Conservation (phyloP, 2,329 filamentous ascomycete genomes). For the Beauveria asiatica region DNA sequence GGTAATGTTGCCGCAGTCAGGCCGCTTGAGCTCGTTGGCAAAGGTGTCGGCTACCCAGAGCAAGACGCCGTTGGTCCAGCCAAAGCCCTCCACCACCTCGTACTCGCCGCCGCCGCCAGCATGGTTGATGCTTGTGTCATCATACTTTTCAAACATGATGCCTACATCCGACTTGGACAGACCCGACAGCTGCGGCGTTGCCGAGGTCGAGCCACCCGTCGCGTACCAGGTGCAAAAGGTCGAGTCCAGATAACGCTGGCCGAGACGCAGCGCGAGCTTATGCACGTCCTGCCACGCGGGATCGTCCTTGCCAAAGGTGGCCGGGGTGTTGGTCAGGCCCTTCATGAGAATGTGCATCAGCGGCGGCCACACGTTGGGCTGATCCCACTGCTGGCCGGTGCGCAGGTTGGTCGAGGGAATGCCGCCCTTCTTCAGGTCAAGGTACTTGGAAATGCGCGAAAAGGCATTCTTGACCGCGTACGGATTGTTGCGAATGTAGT, state of each 20-base stretch:
- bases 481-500: constrained; percentile 48
- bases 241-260: constrained; percentile 58
- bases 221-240: constrained; percentile 63
- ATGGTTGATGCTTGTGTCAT: constrained; percentile 49
- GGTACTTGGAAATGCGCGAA: constrained; percentile 41
- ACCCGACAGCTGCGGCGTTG: constrained; percentile 41
- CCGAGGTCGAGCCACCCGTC: constrained; percentile 52
- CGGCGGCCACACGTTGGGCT: constrained; percentile 63
- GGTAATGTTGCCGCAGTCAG: constrained; percentile 45
- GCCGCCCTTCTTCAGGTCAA: constrained; percentile 44
- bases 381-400: constrained; percentile 61
- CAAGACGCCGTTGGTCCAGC: constrained; percentile 61
- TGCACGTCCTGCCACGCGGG: constrained; percentile 46
- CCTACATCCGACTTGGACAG: constrained; percentile 36
- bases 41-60: constrained; percentile 60
- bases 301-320: constrained; percentile 45
- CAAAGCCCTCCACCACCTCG: constrained; percentile 60
- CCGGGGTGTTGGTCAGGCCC: constrained; percentile 50
- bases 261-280: constrained; percentile 47
- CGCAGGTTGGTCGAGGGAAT: constrained; percentile 54
- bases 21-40: constrained; percentile 42
- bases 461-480: constrained; percentile 47
- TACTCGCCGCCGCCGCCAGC: constrained; percentile 61
- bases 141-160: constrained; percentile 65
- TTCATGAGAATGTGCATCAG: constrained; percentile 56